Evolutionary conservation across 768 basidiomycete species (phyloP).

Genomic region (Clitopilus hobsonii): DNA sequence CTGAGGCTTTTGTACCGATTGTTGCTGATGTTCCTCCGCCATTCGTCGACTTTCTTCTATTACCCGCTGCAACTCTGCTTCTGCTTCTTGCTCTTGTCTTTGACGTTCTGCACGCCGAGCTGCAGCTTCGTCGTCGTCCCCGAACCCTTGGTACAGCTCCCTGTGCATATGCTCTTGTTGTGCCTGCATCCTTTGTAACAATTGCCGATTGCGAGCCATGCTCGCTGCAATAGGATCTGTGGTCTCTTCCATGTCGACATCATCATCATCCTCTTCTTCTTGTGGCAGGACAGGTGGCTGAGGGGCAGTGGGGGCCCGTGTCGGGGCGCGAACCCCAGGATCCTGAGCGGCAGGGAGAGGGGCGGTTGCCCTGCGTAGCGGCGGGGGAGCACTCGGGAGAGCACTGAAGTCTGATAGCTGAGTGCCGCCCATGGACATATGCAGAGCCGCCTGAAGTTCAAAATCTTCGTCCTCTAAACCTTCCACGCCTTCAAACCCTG

Average conservation of each 20-base stretch:
- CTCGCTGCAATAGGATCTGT: slow-evolving; percentile 64
- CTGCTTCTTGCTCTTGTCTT: slow-evolving; percentile 45
- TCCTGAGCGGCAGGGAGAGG: slow-evolving; percentile 13
- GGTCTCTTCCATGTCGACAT: slow-evolving; percentile 10
- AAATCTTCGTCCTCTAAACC: slow-evolving; percentile 80
- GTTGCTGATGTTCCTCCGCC: slow-evolving; percentile 22
- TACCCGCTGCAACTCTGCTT: slow-evolving; percentile 53
- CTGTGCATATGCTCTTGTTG: slow-evolving; percentile 66
- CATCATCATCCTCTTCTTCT: background rate
- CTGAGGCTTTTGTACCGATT: background rate
- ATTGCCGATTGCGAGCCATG: slow-evolving; percentile 55
- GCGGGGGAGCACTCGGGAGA: slow-evolving; percentile 18
- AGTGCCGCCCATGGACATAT: slow-evolving; percentile 60
- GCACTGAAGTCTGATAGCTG: slow-evolving; percentile 7
- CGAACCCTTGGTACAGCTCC: slow-evolving; percentile 45
- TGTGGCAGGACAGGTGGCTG: slow-evolving; percentile 1
- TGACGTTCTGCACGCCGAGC: slow-evolving; percentile 25
- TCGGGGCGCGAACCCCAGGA: slow-evolving; percentile 13
- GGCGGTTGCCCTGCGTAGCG: slow-evolving; percentile 20
- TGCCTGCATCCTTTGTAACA: slow-evolving; percentile 59
- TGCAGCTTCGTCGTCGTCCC: slow-evolving; percentile 22
- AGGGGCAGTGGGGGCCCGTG: slow-evolving; percentile 3
- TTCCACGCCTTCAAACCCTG: slow-evolving; percentile 13
- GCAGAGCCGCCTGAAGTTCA: slow-evolving; percentile 82
- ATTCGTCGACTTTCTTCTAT: slow-evolving; percentile 57